These are phyloP conservation scores for Trametes sp. DNA, from an alignment of 1,284 basidiomycete species.

Conservation along the genomic window DNA sequence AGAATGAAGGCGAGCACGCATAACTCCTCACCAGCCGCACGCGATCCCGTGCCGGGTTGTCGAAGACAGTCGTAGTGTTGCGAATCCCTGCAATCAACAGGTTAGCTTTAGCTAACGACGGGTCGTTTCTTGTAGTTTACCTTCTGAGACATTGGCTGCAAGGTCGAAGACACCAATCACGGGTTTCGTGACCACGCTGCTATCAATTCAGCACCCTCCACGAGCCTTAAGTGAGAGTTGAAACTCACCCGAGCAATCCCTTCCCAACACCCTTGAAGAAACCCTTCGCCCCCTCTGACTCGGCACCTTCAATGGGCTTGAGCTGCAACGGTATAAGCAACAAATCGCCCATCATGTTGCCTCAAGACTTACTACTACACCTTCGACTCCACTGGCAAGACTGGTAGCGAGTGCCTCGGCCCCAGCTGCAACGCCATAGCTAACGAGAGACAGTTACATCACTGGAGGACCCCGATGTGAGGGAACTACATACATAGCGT, in stretches of 20 bases:
- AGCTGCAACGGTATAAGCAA: constrained; percentile 47
- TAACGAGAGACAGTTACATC: constrained; percentile 40
- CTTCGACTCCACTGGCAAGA: constrained; percentile 95
- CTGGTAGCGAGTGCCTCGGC: constrained; percentile 95
- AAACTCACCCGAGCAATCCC: constrained; percentile 87
- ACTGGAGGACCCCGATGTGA: constrained; percentile 12
- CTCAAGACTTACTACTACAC: constrained; percentile 78
- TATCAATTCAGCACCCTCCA: constrained; percentile 19
- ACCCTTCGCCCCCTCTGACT: constrained; percentile 91
- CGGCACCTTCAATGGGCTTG: constrained; percentile 97
- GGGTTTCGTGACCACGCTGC: constrained; percentile 92
- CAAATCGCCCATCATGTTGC: not conserved
- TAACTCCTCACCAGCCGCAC: constrained; percentile 71
- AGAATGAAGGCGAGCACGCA: not conserved
- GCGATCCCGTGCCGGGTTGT: constrained; percentile 90
- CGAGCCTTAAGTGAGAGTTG: not conserved
- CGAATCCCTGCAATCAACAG: constrained; percentile 71
- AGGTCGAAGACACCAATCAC: constrained; percentile 97
- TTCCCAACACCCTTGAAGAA: constrained; percentile 99
- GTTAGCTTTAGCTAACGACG: not conserved
- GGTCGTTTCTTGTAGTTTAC: constrained; percentile 44
- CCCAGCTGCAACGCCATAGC: constrained; percentile 93
- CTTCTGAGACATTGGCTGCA: constrained; percentile 95
- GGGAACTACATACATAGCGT: constrained; percentile 78
- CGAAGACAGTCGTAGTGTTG: constrained; percentile 98